Conservation (phyloP, 345 rosid species). For the Microcos paniculata region DNA sequence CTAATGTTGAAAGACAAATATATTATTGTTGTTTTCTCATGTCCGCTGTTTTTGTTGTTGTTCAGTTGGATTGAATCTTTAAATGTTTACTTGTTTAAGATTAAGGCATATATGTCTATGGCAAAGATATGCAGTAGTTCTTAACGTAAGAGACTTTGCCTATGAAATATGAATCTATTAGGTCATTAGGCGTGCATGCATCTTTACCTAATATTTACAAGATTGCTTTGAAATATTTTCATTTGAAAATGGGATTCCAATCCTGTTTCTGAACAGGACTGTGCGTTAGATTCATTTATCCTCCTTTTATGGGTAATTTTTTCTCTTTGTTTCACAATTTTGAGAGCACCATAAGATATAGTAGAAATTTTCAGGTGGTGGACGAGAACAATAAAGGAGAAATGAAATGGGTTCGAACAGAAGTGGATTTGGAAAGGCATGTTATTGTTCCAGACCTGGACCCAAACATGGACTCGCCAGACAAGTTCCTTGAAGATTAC, state of each 20-base stretch:
- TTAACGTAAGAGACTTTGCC: too few relatives aligned
- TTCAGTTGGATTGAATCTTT: too few relatives aligned
- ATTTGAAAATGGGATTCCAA: not conserved
- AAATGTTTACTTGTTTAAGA: too few relatives aligned
- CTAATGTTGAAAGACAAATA: too few relatives aligned
- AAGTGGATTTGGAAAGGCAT: slow-evolving; percentile 38
- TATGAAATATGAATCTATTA: too few relatives aligned
- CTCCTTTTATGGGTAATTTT: not conserved
- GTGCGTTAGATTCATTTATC: not conserved
- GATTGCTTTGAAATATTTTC: not conserved
- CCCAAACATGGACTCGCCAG: slow-evolving; percentile 21
- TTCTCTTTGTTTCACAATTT: not conserved
- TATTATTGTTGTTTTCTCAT: too few relatives aligned
- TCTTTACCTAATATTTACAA: not conserved
- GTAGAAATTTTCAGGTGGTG: slow-evolving; percentile 24
- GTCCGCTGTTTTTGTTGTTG: too few relatives aligned
- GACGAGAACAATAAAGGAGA: slow-evolving; percentile 27
- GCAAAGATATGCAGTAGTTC: too few relatives aligned
- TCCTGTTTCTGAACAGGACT: too few relatives aligned
- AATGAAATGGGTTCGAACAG: slow-evolving; percentile 40
- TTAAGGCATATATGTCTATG: too few relatives aligned
- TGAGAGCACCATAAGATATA: too few relatives aligned
- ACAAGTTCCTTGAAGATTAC: slow-evolving; percentile 37
- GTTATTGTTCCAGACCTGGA: slow-evolving; percentile 30
- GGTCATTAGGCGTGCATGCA: not conserved